Evolutionary conservation across 371 early-diverging fungal genomes (phyloP).

Genomic region (Apophysomyces trapeziformis): DNA sequence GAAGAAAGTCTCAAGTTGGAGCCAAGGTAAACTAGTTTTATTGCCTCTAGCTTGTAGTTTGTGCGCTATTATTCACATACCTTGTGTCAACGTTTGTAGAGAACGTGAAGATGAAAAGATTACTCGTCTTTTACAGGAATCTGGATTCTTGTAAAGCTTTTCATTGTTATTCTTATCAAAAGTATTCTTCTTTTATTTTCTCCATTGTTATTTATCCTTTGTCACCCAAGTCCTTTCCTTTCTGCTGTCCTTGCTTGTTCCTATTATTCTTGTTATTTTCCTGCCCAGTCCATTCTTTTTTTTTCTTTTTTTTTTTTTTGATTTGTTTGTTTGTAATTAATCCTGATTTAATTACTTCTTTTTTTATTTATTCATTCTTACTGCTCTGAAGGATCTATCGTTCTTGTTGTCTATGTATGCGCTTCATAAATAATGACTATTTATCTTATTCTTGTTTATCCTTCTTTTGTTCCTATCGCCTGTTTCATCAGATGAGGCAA

Average conservation of each 20-base stretch:
- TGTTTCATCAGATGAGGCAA: too few relatives aligned
- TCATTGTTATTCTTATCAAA: conserved; percentile 10
- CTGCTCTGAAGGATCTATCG: not conserved
- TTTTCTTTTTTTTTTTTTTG: not conserved
- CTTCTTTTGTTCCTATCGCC: too few relatives aligned
- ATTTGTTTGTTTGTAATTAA: conserved; percentile 5
- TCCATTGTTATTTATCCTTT: conserved; percentile 7
- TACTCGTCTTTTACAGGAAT: conserved; percentile 81
- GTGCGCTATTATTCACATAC: not conserved
- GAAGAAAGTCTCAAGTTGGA: conserved; percentile 82
- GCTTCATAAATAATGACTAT: not conserved
- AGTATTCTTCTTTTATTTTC: conserved; percentile 8
- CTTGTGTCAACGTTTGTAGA: conserved; percentile 28
- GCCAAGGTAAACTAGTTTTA: conserved; percentile 60
- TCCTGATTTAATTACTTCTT: not conserved
- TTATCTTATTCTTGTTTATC: not conserved
- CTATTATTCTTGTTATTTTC: not conserved
- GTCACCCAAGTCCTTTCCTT: not conserved
- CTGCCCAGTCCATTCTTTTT: conserved; percentile 1
- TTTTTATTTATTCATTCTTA: not conserved
- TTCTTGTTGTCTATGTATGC: not conserved
- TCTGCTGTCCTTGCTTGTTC: conserved; percentile 12
- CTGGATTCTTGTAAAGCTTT: conserved; percentile 76
- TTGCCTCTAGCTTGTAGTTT: too few relatives aligned
- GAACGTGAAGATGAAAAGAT: conserved; percentile 92